A percentile compares a stretch with the other conserved stretches of the same genome.
Conservation (phyloP, 2,329 filamentous ascomycete genomes). For the Fusarium albidum region DNA sequence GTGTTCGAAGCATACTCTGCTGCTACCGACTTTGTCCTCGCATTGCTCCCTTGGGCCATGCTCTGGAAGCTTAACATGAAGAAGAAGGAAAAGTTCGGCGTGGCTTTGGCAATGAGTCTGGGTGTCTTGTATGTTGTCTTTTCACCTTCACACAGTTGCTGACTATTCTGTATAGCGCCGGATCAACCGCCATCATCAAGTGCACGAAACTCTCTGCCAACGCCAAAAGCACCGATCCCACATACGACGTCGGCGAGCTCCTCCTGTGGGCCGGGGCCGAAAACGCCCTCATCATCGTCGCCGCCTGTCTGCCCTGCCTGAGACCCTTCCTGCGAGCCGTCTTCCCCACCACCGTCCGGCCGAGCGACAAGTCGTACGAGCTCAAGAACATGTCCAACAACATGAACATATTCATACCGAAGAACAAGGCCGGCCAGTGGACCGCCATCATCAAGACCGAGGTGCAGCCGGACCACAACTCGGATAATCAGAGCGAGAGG, state of each 20-base stretch:
- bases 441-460: constrained; percentile 25
- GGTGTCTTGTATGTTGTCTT: constrained; percentile 20
- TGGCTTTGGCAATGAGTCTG: constrained; percentile 26
- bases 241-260: constrained; percentile 27
- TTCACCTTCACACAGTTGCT: accelerated
- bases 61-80: constrained; percentile 33
- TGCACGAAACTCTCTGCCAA: constrained; percentile 30
- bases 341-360: constrained; percentile 21
- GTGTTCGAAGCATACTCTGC: constrained; percentile 17
- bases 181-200: constrained; percentile 27
- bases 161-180: neutral
- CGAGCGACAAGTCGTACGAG: constrained; percentile 23
- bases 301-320: constrained; percentile 22
- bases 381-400: constrained; percentile 25
- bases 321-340: constrained; percentile 20
- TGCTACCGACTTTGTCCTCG: constrained; percentile 27
- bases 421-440: constrained; percentile 29
- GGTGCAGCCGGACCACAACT: constrained; percentile 8
- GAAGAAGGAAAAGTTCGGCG: constrained; percentile 30
- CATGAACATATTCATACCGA: constrained; percentile 28
- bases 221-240: constrained; percentile 24
- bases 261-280: constrained; percentile 25
- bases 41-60: constrained; percentile 26
- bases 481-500: constrained; percentile 26
- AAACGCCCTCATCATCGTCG: constrained; percentile 28